These are phyloP conservation scores for Neurospora tetraspora DNA, from an alignment of 495 filamentous ascomycete species.

Conservation along the genomic window DNA sequence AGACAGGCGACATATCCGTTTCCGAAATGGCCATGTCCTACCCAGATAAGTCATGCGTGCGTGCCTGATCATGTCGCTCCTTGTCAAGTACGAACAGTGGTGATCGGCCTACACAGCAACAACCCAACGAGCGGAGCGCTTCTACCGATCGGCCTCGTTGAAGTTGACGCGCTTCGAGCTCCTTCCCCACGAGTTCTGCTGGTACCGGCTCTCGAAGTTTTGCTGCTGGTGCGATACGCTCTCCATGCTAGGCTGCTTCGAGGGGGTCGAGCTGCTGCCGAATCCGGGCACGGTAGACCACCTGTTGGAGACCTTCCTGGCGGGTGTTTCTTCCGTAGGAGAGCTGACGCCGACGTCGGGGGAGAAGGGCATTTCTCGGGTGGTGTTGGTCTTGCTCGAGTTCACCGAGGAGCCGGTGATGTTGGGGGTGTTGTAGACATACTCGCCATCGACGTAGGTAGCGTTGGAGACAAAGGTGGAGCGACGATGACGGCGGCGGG, in stretches of 20 bases:
- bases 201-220: neutral
- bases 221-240: neutral
- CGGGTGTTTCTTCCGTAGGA: neutral
- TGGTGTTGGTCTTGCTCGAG: constrained; percentile 24
- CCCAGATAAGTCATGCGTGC: neutral
- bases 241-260: neutral
- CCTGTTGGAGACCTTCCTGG: constrained; percentile 31
- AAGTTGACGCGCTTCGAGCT: neutral
- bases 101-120: neutral
- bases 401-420: constrained; percentile 38
- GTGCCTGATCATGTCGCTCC: neutral
- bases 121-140: neutral
- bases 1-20: neutral
- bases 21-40: neutral
- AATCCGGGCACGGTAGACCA: constrained; percentile 42
- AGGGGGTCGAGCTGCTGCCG: constrained; percentile 16
- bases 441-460: constrained; percentile 87
- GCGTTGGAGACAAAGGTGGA: constrained; percentile 78
- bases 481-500: constrained; percentile 67
- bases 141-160: neutral
- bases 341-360: constrained; percentile 7
- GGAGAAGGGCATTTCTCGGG: neutral
- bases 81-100: neutral
- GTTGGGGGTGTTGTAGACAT: constrained; percentile 54
- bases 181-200: neutral